Evolutionary conservation across 2,329 filamentous ascomycete species (phyloP).

Genomic region (Penicillium sp.): DNA sequence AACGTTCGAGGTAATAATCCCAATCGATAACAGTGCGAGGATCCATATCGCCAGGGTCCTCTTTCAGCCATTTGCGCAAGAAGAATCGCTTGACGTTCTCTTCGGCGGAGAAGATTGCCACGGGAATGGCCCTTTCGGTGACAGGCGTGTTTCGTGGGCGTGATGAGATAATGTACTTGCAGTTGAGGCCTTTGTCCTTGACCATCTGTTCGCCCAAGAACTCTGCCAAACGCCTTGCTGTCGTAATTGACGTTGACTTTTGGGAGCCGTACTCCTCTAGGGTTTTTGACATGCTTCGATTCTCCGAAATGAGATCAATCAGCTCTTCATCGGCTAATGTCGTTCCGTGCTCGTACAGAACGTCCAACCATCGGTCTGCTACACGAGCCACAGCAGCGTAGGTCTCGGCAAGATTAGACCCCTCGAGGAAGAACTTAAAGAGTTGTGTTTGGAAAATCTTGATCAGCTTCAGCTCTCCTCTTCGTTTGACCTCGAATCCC

Average conservation of each 20-base stretch:
- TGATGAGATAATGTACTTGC: constrained; percentile 97
- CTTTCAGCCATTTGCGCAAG: constrained; percentile 90
- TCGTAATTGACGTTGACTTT: constrained; percentile 99
- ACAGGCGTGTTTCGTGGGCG: constrained; percentile 83
- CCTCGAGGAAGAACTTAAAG: constrained; percentile 98
- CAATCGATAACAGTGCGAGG: constrained; percentile 88
- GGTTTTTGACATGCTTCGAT: constrained; percentile 96
- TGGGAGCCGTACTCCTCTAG: constrained; percentile 92
- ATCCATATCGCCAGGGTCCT: constrained; percentile 87
- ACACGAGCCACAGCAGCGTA: constrained; percentile 91
- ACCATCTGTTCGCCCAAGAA: constrained; percentile 98
- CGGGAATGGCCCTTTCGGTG: constrained; percentile 88
- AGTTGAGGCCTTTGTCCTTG: constrained; percentile 98
- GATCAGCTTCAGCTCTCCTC: constrained; percentile 97
- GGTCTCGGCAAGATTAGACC: constrained; percentile 78
- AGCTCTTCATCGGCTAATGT: constrained; percentile 94
- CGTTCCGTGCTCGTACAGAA: constrained; percentile 79
- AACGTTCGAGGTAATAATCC: constrained; percentile 93
- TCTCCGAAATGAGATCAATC: constrained; percentile 99
- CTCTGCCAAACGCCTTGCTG: constrained; percentile 87
- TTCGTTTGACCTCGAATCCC: constrained; percentile 93
- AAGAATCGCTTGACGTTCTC: constrained; percentile 82
- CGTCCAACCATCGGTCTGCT: constrained; percentile 94
- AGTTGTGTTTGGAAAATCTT: constrained; percentile 99
- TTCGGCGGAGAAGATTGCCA: constrained; percentile 95